These are phyloP conservation scores for Herpetospermum pedunculosum DNA, from an alignment of 306 rosid genomes.

Conservation along the genomic window DNA sequence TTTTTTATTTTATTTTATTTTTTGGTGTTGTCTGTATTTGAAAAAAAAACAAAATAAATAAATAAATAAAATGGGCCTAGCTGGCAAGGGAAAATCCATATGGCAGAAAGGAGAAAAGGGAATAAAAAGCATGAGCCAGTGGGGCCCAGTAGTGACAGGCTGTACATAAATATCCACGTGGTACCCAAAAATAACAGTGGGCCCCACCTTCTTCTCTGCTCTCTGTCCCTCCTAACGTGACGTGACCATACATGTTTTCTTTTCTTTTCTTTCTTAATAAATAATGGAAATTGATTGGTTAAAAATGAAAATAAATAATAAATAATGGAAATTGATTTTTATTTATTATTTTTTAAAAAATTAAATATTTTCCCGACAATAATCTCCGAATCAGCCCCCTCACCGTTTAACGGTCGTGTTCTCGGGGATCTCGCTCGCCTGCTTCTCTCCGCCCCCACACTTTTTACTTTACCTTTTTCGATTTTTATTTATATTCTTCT, in stretches of 20 bases:
- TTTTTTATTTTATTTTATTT: too few relatives aligned
- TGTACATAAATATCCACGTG: background rate
- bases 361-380: background rate
- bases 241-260: background rate
- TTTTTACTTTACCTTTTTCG: background rate
- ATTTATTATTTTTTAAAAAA: background rate
- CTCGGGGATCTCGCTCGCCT: constrained; percentile 14
- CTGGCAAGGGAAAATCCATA: background rate
- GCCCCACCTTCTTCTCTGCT: background rate
- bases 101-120: background rate
- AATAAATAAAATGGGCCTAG: background rate
- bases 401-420: constrained; percentile 6
- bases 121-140: background rate
- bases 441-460: background rate
- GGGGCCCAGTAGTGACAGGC: background rate
- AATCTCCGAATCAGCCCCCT: background rate
- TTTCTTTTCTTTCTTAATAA: background rate
- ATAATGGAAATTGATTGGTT: background rate
- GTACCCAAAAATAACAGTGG: background rate
- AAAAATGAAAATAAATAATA: background rate
- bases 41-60: background rate
- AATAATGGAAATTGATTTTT: background rate
- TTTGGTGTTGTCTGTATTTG: background rate
- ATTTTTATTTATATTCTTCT: too few relatives aligned
- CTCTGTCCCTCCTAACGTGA: background rate